These are phyloP conservation scores for Lactarius trivialis DNA, from an alignment of 768 basidiomycete genomes.

Conservation along the genomic window DNA sequence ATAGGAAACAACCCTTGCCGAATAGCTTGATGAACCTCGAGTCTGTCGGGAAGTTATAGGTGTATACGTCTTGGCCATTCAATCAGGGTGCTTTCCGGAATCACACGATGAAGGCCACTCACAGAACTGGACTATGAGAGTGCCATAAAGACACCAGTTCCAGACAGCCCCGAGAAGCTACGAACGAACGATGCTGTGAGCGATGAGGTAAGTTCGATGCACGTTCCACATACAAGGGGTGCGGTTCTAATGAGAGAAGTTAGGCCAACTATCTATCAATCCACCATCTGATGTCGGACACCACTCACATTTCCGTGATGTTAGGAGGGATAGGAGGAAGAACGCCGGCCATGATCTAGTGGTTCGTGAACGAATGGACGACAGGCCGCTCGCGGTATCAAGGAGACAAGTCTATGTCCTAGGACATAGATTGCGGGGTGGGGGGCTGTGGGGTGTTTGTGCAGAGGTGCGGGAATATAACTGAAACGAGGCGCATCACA, in stretches of 20 bases:
- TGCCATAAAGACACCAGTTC: slow-evolving; percentile 28
- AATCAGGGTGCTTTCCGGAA: not conserved
- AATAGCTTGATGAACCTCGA: not conserved
- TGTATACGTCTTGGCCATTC: slow-evolving; percentile 7
- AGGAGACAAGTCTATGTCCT: too few relatives aligned
- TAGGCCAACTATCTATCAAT: not conserved
- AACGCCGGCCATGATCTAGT: not conserved
- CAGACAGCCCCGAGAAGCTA: slow-evolving; percentile 15
- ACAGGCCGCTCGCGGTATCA: not conserved
- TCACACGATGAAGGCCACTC: slow-evolving; percentile 1
- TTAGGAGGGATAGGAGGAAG: not conserved
- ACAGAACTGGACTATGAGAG: slow-evolving; percentile 29
- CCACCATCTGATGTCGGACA: not conserved
- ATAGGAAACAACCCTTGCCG: not conserved
- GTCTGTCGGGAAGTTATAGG: slow-evolving; percentile 7
- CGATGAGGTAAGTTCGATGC: not conserved
- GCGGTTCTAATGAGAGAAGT: not conserved
- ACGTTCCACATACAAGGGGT: not conserved
- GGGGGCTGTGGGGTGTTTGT: too few relatives aligned
- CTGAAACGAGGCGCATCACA: not conserved
- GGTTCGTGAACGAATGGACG: not conserved
- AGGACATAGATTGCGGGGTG: too few relatives aligned
- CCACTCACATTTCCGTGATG: not conserved
- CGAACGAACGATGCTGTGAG: not conserved
- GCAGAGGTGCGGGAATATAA: too few relatives aligned